Evolutionary conservation across 148 eudicot genomes (phyloP), one percentile per base, ranked within the genome.

Genomic region (Vaccinium macrocarpon): DNA sequence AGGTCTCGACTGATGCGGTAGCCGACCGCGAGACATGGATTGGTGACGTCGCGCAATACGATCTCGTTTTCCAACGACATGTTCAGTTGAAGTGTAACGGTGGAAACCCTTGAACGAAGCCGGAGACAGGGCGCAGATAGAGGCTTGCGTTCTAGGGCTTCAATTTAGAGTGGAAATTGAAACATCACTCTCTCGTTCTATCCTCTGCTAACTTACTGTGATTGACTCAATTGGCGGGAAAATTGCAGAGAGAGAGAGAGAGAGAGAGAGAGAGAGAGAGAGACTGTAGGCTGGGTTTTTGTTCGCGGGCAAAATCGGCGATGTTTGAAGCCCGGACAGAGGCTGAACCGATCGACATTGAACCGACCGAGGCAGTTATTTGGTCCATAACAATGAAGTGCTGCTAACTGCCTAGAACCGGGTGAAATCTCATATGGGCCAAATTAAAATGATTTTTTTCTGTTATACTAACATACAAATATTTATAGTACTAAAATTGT

Each of bases 1-100:
- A 91, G 88, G 29, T 97, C 98, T 68, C 95, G 87, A 56, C 88
- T 91, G 21, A 95, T 92, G 49, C 98, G 92, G 85, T 95, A 96
- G 75, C 96, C 90, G 19, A 97, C 92, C 0, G 90, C 93, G 49
- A 94, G 87, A 9, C 98, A 94, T 0, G 99, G 98, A 52, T 92
- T 90, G 7, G 94, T 86, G 32, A 95, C 97, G 83, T 97, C 99
- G n/a, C 95, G 92, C 92, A 95, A 81, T 8, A 89, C 89, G 75
- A 95, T 79, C 86, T 92, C 97, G 80, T 90, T 91, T 13, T 91
- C 94, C 87, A 72, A 84, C 8, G 89, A 85, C 94, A 88, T 86
- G 71, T 79, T 51, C 14, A 0, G 66, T 0, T 29, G 70, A 10
- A 2, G 16, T 18, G 48, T 35, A 11, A 51, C 5, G 5, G 81